These are phyloP conservation scores for Candida ulmi DNA, from an alignment of 805 yeast genomes.

Conservation along the genomic window DNA sequence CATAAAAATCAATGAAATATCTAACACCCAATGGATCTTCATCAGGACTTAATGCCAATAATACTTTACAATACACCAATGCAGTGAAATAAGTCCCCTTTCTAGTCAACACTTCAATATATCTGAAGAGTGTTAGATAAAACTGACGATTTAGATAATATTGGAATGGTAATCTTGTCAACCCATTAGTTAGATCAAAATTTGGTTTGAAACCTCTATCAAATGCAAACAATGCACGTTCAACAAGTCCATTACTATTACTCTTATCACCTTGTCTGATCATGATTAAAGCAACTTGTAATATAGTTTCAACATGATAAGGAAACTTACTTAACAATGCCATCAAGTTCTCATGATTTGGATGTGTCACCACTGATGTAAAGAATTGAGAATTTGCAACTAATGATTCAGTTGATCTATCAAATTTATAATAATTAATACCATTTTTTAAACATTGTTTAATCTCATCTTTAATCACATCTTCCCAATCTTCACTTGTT, in stretches of 20 bases:
- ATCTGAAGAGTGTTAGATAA: constrained; percentile 66
- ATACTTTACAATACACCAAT: constrained; percentile 62
- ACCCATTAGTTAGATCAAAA: constrained; percentile 48
- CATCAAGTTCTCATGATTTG: constrained; percentile 73
- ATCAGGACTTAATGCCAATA: constrained; percentile 64
- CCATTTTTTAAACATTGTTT: constrained; percentile 34
- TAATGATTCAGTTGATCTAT: constrained; percentile 30
- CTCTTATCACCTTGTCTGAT: constrained; percentile 70
- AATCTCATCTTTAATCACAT: constrained; percentile 38
- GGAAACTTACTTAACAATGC: constrained; percentile 51
- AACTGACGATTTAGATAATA: constrained; percentile 72
- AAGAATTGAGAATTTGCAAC: constrained; percentile 43
- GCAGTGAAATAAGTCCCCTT: constrained; percentile 78
- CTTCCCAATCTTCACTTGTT: constrained; percentile 40
- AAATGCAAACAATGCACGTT: constrained; percentile 71
- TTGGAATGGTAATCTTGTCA: constrained; percentile 71
- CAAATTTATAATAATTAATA: constrained; percentile 53
- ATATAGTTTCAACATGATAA: constrained; percentile 71
- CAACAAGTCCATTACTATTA: constrained; percentile 68
- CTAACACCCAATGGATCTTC: constrained; percentile 85
- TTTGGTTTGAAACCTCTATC: constrained; percentile 64
- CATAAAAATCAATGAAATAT: constrained; percentile 75
- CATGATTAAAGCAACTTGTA: constrained; percentile 71
- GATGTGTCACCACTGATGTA: constrained; percentile 61
- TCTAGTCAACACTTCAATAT: constrained; percentile 64